A percentile compares a stretch with the other conserved stretches of the same genome.
phyloP scores from a whole-genome alignment of 2,329 filamentous ascomycete species.

The Cladosporium sp. region DNA sequence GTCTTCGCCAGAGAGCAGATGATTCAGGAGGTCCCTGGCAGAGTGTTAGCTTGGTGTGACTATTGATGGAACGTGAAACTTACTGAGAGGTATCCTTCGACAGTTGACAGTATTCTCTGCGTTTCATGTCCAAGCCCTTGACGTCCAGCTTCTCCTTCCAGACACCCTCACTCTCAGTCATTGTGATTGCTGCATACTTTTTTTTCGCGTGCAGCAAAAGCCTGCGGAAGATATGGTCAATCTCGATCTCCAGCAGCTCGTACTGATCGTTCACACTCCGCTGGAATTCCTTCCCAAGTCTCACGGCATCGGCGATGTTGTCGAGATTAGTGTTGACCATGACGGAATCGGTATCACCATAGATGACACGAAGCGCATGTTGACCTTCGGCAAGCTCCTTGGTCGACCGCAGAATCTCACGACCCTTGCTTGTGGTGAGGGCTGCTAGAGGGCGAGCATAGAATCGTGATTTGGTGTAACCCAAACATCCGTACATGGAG shows the following conservation, averaged over 20 bases:
- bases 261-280: conserved; percentile 92
- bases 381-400: conserved; percentile 93
- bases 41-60: conserved; percentile 23
- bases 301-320: conserved; percentile 84
- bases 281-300: conserved; percentile 93
- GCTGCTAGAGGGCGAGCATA: conserved; percentile 93
- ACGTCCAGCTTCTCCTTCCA: conserved; percentile 94
- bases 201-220: conserved; percentile 96
- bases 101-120: conserved; percentile 92
- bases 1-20: conserved; percentile 91
- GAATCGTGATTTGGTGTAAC: conserved; percentile 95
- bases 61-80: conserved; percentile 25
- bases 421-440: conserved; percentile 94
- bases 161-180: conserved; percentile 81
- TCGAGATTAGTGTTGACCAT: conserved; percentile 99
- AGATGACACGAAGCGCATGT: conserved; percentile 84
- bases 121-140: conserved; percentile 96
- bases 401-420: conserved; percentile 93
- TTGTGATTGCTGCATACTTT: conserved; percentile 96
- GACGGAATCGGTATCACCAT: conserved; percentile 98
- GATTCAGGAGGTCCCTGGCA: conserved; percentile 73
- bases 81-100: conserved; percentile 88
- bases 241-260: conserved; percentile 90
- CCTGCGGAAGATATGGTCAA: conserved; percentile 94
- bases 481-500: conserved; percentile 98